Evolutionary conservation across 1,284 basidiomycete species (phyloP).

Genomic region (Irpex sp.): DNA sequence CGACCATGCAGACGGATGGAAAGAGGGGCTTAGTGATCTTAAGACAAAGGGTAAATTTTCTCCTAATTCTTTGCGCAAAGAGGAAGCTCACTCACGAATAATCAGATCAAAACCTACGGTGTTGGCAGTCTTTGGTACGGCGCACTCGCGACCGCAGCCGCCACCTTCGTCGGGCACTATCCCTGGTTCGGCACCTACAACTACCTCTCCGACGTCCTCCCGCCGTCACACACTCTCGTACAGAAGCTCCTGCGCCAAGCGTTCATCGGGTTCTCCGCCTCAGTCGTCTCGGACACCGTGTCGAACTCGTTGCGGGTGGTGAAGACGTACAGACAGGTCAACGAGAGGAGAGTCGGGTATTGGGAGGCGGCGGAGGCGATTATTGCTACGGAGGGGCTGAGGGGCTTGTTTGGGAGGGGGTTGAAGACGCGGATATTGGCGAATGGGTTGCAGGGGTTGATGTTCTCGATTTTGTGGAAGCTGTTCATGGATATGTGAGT

Average conservation of each 20-base stretch:
- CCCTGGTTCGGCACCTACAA: conserved; percentile 89
- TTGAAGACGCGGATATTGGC: conserved; percentile 80
- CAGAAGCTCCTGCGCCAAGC: conserved; percentile 74
- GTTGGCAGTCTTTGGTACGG: conserved; percentile 83
- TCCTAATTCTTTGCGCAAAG: not conserved
- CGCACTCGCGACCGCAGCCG: conserved; percentile 83
- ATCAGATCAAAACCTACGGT: conserved; percentile 69
- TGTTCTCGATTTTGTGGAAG: conserved; percentile 86
- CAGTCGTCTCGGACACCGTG: conserved; percentile 76
- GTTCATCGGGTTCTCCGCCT: conserved; percentile 84
- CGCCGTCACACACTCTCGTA: conserved; percentile 46
- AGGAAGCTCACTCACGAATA: not conserved
- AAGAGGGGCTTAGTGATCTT: conserved; percentile 63
- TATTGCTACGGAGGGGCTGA: conserved; percentile 59
- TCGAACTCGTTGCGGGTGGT: conserved; percentile 88
- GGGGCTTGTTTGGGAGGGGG: conserved; percentile 76
- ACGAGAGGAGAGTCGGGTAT: conserved; percentile 77
- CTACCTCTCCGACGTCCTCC: conserved; percentile 63
- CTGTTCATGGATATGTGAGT: conserved; percentile 80
- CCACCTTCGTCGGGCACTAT: conserved; percentile 90
- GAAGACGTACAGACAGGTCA: conserved; percentile 90
- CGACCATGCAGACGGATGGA: conserved; percentile 88
- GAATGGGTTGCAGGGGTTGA: conserved; percentile 83
- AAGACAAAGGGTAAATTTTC: conserved; percentile 57
- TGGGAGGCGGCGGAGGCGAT: conserved; percentile 63